Evolutionary conservation across 345 rosid species (phyloP).

Genomic region (Boechera divaricarpa): DNA sequence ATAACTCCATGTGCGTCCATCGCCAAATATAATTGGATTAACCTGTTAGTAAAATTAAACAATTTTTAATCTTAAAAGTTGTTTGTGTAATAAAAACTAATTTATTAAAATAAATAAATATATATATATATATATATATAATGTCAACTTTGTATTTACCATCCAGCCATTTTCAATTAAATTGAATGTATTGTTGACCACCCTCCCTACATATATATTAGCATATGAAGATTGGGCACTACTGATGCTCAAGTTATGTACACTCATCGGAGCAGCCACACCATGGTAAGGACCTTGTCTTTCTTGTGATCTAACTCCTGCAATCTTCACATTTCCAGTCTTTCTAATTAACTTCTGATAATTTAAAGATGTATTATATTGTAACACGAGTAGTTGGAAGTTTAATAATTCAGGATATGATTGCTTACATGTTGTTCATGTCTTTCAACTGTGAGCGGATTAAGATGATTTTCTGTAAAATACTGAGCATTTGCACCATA

Average conservation of each 20-base stretch:
- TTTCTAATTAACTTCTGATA: neutral
- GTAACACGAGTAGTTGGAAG: neutral
- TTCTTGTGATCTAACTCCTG: conserved; percentile 1
- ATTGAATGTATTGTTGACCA: neutral
- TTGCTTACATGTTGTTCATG: conserved; percentile 32
- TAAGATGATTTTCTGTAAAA: neutral
- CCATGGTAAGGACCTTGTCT: neutral
- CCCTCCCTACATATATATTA: neutral
- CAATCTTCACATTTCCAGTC: conserved; percentile 1
- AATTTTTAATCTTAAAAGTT: neutral
- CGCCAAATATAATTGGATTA: neutral
- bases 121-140: neutral
- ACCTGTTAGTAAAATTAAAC: neutral
- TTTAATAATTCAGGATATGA: neutral
- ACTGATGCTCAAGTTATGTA: neutral
- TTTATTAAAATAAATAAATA: neutral
- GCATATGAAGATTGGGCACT: neutral
- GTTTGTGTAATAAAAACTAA: too few species aligned
- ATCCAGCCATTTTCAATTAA: neutral
- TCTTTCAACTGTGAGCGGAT: conserved; percentile 1
- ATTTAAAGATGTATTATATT: neutral
- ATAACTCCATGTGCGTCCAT: neutral
- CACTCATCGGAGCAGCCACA: neutral
- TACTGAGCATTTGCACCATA: neutral
- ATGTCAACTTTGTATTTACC: neutral